A percentile compares a stretch with the other conserved stretches of the same genome.
Conservation (phyloP, 1,139 yeast species). For the Diutina mesorugosa region DNA sequence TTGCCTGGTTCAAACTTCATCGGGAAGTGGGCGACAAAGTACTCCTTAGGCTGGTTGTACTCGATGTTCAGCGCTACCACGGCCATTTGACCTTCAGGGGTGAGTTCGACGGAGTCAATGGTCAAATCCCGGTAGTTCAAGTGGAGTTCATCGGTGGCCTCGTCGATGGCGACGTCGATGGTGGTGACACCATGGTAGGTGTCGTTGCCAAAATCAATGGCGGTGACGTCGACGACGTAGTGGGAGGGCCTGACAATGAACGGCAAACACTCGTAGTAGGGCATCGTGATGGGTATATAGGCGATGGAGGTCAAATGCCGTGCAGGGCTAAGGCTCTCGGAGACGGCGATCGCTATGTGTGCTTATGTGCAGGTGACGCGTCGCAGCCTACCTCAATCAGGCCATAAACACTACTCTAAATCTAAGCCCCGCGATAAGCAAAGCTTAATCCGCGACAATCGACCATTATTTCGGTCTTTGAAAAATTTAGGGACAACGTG, state of each 20-base stretch:
- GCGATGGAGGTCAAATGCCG: background rate
- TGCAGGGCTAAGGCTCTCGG: background rate
- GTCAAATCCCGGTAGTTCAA: constrained; percentile 30
- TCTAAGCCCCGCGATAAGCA: no score
- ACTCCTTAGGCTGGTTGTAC: constrained; percentile 13
- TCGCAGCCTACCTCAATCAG: no score
- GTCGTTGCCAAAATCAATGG: constrained; percentile 19
- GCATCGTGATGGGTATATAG: background rate
- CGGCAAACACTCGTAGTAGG: constrained; percentile 17
- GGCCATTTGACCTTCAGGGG: background rate
- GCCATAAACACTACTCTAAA: no score
- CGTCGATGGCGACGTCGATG: constrained; percentile 22
- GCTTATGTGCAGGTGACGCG: background rate
- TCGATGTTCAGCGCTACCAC: background rate
- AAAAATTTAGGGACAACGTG: no score
- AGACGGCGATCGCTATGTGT: background rate
- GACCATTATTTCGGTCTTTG: no score
- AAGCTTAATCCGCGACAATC: no score
- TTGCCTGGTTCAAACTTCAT: background rate
- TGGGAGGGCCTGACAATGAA: constrained; percentile 25
- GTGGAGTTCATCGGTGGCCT: constrained; percentile 22
- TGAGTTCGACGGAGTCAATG: background rate
- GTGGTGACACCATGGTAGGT: constrained; percentile 29
- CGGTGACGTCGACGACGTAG: constrained; percentile 26
- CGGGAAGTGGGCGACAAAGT: constrained; percentile 14